Percentiles rank a stretch among this genome's conserved stretches.
phyloP scores from a whole-genome alignment of 1,284 basidiomycete species.

The Sphaerobolus stellatus region DNA sequence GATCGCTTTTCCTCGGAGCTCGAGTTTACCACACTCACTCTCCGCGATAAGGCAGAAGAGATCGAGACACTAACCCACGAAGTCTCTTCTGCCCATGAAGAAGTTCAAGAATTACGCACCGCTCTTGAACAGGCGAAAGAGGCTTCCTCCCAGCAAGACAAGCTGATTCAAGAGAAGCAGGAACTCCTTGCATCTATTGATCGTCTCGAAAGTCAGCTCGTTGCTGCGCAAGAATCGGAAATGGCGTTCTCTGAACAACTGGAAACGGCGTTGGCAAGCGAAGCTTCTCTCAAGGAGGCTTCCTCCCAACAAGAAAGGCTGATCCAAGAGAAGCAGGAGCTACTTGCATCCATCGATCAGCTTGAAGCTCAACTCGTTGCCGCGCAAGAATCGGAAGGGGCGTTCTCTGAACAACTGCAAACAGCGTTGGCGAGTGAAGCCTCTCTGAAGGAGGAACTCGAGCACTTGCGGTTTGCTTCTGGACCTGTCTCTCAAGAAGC shows the following conservation, averaged over 20 bases:
- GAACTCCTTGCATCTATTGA: constrained; percentile 1
- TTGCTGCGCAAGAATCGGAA: background rate
- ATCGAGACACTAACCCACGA: constrained; percentile 1
- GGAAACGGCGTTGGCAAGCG: background rate
- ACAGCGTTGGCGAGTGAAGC: background rate
- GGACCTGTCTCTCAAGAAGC: background rate
- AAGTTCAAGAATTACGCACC: background rate
- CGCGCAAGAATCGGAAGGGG: background rate
- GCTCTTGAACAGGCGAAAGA: background rate
- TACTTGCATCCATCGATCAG: background rate
- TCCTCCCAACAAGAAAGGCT: background rate
- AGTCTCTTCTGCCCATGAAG: background rate
- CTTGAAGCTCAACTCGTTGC: background rate
- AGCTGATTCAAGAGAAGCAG: background rate
- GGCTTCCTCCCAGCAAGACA: background rate
- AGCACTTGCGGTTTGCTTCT: background rate
- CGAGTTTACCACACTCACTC: background rate
- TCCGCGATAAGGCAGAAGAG: background rate
- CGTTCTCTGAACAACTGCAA: constrained; percentile 2
- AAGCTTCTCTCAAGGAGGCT: background rate
- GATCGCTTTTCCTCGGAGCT: constrained; percentile 1
- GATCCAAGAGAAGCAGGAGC: background rate
- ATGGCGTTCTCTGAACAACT: background rate
- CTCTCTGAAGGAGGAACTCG: background rate
- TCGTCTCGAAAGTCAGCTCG: background rate